phyloP scores from a whole-genome alignment of 768 basidiomycete species.

The Leucocoprinus birnbaumii region DNA sequence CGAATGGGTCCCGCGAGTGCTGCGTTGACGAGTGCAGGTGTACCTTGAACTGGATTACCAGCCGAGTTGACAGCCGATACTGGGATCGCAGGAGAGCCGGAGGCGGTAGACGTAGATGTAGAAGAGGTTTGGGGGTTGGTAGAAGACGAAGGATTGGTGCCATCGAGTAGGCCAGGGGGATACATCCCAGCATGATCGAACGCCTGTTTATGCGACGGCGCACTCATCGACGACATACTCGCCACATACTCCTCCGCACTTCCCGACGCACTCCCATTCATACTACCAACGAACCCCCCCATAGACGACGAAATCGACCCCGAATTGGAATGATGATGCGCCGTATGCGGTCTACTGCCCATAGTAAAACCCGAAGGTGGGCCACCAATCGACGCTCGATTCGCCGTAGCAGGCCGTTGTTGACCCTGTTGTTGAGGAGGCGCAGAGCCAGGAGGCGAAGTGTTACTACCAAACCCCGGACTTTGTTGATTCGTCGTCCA shows the following conservation, averaged over 20 bases:
- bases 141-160: not conserved
- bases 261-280: not conserved
- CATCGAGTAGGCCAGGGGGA: slow-evolving; percentile 36
- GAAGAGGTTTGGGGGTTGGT: slow-evolving; percentile 8
- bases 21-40: slow-evolving; percentile 8
- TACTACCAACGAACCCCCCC: slow-evolving; percentile 16
- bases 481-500: slow-evolving; percentile 41
- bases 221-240: slow-evolving; percentile 49
- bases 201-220: slow-evolving; percentile 64
- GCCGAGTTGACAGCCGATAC: too few species aligned
- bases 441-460: slow-evolving; percentile 12
- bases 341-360: too few species aligned
- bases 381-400: slow-evolving; percentile 22
- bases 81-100: not conserved
- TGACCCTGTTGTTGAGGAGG: slow-evolving; percentile 23
- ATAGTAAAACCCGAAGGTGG: slow-evolving; percentile 24
- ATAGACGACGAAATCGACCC: slow-evolving; percentile 24
- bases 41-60: too few species aligned
- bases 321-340: slow-evolving; percentile 17
- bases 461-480: slow-evolving; percentile 32
- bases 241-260: slow-evolving; percentile 35
- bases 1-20: slow-evolving; percentile 57
- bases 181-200: slow-evolving; percentile 61
- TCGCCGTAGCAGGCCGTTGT: not conserved
- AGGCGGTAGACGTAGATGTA: slow-evolving; percentile 20